Evolutionary conservation across 345 rosid genomes (phyloP).

Genomic region (Syzygium jambos): DNA sequence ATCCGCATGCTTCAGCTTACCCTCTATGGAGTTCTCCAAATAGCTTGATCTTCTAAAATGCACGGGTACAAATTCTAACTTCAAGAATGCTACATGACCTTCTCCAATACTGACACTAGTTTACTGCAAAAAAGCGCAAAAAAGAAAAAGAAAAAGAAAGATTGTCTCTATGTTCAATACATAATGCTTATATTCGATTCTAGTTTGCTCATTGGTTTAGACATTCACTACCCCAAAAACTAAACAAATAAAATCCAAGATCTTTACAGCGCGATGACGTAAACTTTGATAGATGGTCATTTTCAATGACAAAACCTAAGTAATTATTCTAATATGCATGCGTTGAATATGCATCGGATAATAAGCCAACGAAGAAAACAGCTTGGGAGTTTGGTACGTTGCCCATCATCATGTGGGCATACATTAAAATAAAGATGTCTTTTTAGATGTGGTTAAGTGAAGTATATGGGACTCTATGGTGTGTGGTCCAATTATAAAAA

Average conservation of each 20-base stretch:
- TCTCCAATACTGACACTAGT: neutral
- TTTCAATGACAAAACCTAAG: neutral
- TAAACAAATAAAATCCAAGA: neutral
- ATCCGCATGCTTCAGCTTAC: neutral
- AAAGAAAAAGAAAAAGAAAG: neutral
- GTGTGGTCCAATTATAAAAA: conserved; percentile 4
- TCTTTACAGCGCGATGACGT: neutral
- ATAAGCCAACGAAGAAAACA: neutral
- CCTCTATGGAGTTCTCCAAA: neutral
- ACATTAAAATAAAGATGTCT: neutral
- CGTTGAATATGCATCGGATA: neutral
- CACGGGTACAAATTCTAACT: neutral
- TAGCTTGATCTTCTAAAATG: neutral
- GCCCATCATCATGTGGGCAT: neutral
- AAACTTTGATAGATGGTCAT: neutral
- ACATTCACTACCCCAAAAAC: neutral
- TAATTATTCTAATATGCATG: neutral
- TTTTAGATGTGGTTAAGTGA: neutral
- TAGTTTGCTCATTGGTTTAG: neutral
- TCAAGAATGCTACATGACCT: neutral
- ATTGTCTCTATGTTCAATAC: neutral
- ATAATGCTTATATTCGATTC: neutral
- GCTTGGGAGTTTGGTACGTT: neutral
- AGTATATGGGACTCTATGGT: neutral
- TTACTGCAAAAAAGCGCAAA: neutral